Conservation (phyloP, 176 grass and related monocot species). For the Saccharum spontaneum region DNA sequence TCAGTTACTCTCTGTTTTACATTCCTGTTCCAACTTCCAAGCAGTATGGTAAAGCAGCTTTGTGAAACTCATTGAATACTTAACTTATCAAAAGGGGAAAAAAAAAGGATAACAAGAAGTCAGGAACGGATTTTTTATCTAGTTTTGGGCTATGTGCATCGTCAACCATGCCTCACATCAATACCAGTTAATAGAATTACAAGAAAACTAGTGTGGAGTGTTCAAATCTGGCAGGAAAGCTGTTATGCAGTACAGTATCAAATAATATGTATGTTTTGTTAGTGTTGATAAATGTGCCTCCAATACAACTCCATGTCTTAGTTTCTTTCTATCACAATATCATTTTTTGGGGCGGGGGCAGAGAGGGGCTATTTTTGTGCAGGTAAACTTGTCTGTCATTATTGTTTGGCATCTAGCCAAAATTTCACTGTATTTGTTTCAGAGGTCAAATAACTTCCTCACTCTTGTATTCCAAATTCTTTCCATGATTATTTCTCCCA, state of each 20-base stretch:
- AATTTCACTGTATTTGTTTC: not conserved
- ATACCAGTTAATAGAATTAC: not conserved
- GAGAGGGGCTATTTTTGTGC: not conserved
- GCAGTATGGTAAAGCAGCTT: not conserved
- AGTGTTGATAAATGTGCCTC: not conserved
- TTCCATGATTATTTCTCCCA: not conserved
- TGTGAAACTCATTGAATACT: not conserved
- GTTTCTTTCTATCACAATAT: not conserved
- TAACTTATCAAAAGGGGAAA: not conserved
- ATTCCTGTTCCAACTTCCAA: not conserved
- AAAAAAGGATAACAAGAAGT: not conserved
- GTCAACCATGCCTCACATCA: not conserved
- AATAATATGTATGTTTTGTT: not conserved
- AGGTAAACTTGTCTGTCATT: not conserved
- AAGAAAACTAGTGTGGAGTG: not conserved
- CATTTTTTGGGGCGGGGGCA: not conserved
- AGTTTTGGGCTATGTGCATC: not conserved
- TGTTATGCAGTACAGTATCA: not conserved
- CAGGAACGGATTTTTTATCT: not conserved
- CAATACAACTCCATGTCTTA: not conserved
- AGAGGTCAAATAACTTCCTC: not conserved
- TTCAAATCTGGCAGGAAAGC: not conserved
- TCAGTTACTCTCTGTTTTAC: not conserved
- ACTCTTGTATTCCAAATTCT: not conserved
- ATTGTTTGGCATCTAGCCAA: not conserved